Conservation (phyloP, 345 rosid genomes). For the Syzygium jambos region DNA sequence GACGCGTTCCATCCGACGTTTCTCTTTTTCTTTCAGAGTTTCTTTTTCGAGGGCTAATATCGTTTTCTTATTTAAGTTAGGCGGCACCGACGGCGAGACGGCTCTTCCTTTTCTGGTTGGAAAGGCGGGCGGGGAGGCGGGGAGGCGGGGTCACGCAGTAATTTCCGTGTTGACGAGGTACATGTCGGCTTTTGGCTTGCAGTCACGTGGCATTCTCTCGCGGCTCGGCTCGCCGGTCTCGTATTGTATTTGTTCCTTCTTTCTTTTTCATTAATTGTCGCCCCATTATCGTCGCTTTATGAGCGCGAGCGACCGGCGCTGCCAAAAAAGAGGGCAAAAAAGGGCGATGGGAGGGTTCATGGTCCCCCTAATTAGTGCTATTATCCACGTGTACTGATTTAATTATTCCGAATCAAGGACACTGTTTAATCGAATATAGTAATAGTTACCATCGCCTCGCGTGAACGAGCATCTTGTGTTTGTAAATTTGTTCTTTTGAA, state of each 20-base stretch:
- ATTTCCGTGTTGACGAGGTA: slow-evolving; percentile 16
- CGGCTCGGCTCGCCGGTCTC: not conserved
- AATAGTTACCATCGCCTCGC: not conserved
- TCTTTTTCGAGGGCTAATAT: not conserved
- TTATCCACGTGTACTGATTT: not conserved
- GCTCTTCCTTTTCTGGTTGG: not conserved
- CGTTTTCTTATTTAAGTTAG: not conserved
- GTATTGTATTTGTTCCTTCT: not conserved
- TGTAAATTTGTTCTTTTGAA: not conserved
- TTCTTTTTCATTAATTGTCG: not conserved
- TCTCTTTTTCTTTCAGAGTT: not conserved
- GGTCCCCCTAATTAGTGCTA: not conserved
- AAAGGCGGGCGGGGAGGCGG: not conserved
- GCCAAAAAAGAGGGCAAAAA: not conserved
- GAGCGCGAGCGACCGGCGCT: not conserved
- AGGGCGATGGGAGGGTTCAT: not conserved
- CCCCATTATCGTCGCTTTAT: not conserved
- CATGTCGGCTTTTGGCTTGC: slow-evolving; percentile 10
- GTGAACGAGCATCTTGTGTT: not conserved
- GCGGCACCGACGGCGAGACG: slow-evolving; percentile 21
- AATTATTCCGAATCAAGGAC: not conserved
- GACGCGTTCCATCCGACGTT: not conserved
- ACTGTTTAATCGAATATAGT: not conserved
- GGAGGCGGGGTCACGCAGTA: not conserved
- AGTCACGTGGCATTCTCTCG: not conserved